Base-by-base conservation (phyloP, 768 basidiomycete species). In the Rhodotorula graminis region DNA sequence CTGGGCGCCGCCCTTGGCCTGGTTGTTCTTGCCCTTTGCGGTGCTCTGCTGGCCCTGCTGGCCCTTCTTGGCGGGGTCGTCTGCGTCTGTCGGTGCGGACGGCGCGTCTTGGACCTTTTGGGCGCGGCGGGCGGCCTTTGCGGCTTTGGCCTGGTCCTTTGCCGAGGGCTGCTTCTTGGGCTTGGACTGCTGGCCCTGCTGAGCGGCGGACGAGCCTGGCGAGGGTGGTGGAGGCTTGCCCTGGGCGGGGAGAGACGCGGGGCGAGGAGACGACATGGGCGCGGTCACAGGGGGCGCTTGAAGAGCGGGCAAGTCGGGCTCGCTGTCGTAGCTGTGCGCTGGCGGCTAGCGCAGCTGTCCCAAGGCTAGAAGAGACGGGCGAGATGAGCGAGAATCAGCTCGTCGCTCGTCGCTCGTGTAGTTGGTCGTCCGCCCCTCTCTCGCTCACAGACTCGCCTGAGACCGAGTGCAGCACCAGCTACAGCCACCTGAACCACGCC, bases 71-170 rank as follows among this genome's bases (percentile, higher is more conserved):
- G 6, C 6, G 27, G n/a, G 7, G 21, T 60, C 21, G 29, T 31
- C 16, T 31, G 33, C 44, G 55, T 42, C 61, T 53, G 19, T 49
- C 14, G 37, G 37, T 37, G 23, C 31, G 18, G 46, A 29, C 19
- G 16, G 16, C 9, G 33, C 27, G 14, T 11, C 68, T n/a, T 69
- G 65, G 8, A 60, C 61, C 5, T 52, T 52, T 25, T 66, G 62
- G 25, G 69, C 73, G 1, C 73, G 19, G 52, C 59, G 31, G 3
- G 70, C 73, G 0, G 73, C 73, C 55, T 71, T 71, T 18, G 63
- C 70, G 10, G 56, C 56, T 33, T 65, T 66, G 6, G 47, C 56
- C 31, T 57, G 33, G 7, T 75, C 66, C 67, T 75, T 75, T 9
- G 70, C 65, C 27, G 58, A 31, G 7, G 12, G 46, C 7, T 27